Conservation (phyloP, 352 stramenopile species). For the Globisporangium apiculatum region DNA sequence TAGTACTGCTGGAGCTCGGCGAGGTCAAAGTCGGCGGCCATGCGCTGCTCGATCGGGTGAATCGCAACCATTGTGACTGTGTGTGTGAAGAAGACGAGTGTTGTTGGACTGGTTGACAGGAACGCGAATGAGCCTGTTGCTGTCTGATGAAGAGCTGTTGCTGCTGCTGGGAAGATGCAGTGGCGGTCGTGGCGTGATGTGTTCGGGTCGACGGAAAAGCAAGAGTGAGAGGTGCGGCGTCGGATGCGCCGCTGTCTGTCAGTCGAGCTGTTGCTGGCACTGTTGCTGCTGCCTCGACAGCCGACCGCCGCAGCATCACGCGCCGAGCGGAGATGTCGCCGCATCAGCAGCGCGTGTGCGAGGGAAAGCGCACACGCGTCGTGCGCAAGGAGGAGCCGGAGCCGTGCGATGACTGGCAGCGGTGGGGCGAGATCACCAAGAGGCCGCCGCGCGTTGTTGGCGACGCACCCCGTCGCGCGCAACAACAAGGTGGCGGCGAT, state of each 20-base stretch:
- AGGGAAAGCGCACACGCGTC: background rate
- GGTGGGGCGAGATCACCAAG: slow-evolving; percentile 2
- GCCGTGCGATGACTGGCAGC: background rate
- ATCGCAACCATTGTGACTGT: slow-evolving; percentile 6
- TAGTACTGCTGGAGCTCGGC: slow-evolving; percentile 82
- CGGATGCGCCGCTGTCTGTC: background rate
- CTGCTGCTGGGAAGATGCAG: no score
- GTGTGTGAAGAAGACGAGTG: background rate
- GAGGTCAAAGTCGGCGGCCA: slow-evolving; percentile 70
- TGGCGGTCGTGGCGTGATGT: slow-evolving; percentile 1
- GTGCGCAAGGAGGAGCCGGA: background rate
- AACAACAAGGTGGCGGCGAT: background rate
- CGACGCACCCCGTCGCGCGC: background rate
- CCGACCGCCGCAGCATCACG: background rate
- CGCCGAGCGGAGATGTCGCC: background rate
- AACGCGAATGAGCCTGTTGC: no score
- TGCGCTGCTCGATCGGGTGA: slow-evolving; percentile 19
- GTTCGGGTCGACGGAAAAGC: slow-evolving; percentile 11
- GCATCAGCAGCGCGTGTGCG: background rate
- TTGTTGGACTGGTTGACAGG: background rate
- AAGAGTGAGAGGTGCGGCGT: slow-evolving; percentile 9
- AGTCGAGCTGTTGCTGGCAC: no score
- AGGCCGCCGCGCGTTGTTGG: background rate
- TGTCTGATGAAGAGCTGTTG: background rate
- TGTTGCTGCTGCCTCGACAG: no score